Conservation (phyloP, 192 early-diverging fungal genomes). For the Diversispora epigaea region DNA sequence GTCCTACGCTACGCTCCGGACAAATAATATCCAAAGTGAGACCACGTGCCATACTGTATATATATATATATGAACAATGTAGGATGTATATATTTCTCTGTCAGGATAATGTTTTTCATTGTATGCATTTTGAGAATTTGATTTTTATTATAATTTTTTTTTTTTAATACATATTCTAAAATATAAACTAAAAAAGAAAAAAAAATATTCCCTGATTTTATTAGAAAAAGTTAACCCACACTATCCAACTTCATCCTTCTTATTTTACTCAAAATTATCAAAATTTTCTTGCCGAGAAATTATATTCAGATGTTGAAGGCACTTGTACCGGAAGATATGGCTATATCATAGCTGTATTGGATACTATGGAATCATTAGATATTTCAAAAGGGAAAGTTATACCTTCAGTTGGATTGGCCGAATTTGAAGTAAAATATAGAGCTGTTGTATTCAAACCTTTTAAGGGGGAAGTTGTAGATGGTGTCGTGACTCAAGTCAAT, state of each 20-base stretch:
- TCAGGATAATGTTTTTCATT: too few relatives aligned
- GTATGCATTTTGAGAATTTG: too few relatives aligned
- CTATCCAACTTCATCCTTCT: conserved; percentile 90
- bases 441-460: conserved; percentile 98
- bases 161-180: too few relatives aligned
- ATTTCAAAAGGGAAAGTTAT: conserved; percentile 81
- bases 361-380: conserved; percentile 35
- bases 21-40: too few relatives aligned
- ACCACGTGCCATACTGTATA: too few relatives aligned
- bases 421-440: conserved; percentile 86
- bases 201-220: background rate
- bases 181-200: too few relatives aligned
- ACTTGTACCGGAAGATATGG: conserved; percentile 91
- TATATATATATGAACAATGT: too few relatives aligned
- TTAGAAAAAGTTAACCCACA: conserved; percentile 87
- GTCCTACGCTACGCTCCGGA: too few relatives aligned
- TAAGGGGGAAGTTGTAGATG: conserved; percentile 95
- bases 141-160: too few relatives aligned
- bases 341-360: conserved; percentile 87
- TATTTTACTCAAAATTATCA: conserved; percentile 85
- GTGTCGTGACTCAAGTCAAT: conserved; percentile 83
- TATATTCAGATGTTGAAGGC: conserved; percentile 95
- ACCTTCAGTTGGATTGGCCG: conserved; percentile 80
- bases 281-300: conserved; percentile 69
- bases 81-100: too few relatives aligned